Evolutionary conservation across 352 stramenopile species (phyloP), one percentile per base, ranked within the genome.

Genomic region (Phytophthora capsici): DNA sequence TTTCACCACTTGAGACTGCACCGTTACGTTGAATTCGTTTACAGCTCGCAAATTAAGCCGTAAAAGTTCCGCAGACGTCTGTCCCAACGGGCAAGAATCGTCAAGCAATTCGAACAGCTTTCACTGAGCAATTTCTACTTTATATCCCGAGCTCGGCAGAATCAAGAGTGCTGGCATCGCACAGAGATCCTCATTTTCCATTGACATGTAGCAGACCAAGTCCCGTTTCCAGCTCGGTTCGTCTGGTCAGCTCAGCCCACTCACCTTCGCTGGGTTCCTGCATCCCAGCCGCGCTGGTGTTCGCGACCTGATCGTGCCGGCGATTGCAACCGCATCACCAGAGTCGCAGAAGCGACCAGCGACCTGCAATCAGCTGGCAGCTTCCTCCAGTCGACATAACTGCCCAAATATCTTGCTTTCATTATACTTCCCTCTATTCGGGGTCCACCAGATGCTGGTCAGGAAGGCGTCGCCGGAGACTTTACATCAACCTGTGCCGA

Each of bases 401-500:
- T 14, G 28, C 28, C 28, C 9, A 58, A 54, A 46, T 17, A 36
- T 67, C 16, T 67, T 57, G 26, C 17, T 55, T 45, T 52, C 40
- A 66, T 17, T 71, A 71, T 65, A 28, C 32, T 10, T 6, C 26
- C 3, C 7, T 34, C 28, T 34, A 34, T 34, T 34, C 28, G 8
- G 28, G n/a, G n/a, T 22, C 36, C n/a, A 34, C 49, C 54, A 59
- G 53, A 53, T 61, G 49, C 1, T 14, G 2, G 17, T 26, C 48
- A 17, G 20, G 56, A 71, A 71, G 7, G 34, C 22, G 16, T 34
- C 41, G 10, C 20, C 5, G 28, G 44, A 28, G 25, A 63, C 51
- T 72, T 64, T 68, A 72, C 64, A 41, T 20, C 34, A 49, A 34
- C 20, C 34, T 7, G 8, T 54, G 53, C 46, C 46, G 34, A 58